phyloP scores from a whole-genome alignment of 805 yeast species.

The Spathaspora arborariae region DNA sequence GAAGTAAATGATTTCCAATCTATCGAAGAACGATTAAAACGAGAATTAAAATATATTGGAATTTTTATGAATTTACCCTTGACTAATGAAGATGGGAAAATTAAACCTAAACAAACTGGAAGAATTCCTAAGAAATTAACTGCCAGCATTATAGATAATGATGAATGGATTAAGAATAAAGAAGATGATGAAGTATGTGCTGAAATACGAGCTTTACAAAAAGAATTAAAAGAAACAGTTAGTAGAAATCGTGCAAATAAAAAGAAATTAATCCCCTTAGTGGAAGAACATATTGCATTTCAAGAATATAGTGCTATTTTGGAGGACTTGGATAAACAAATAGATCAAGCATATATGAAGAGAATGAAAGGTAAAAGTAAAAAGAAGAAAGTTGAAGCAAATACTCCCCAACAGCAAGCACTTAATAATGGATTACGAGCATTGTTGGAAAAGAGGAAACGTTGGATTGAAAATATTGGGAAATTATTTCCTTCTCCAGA shows the following conservation, averaged over 20 bases:
- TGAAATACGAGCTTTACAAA: slow-evolving; percentile 73
- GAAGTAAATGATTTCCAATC: slow-evolving; percentile 65
- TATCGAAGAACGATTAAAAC: slow-evolving; percentile 80
- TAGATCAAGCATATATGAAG: slow-evolving; percentile 88
- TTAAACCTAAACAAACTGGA: slow-evolving; percentile 20
- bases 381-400: slow-evolving; percentile 46
- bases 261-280: slow-evolving; percentile 58
- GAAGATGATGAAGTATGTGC: slow-evolving; percentile 94
- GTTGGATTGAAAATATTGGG: slow-evolving; percentile 91
- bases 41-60: slow-evolving; percentile 88
- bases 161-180: slow-evolving; percentile 69
- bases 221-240: slow-evolving; percentile 57
- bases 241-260: slow-evolving; percentile 66
- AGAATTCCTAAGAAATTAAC: slow-evolving; percentile 17
- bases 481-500: slow-evolving; percentile 68
- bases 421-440: slow-evolving; percentile 77
- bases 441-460: slow-evolving; percentile 74
- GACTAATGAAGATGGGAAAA: slow-evolving; percentile 32
- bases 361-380: slow-evolving; percentile 72
- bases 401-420: slow-evolving; percentile 55
- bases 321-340: slow-evolving; percentile 94
- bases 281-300: slow-evolving; percentile 90
- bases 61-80: slow-evolving; percentile 62
- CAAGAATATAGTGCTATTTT: slow-evolving; percentile 87
- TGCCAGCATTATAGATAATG: slow-evolving; percentile 45